Conservation (phyloP, 2,329 filamentous ascomycete genomes). For the Basipetospora chlamydospora region DNA sequence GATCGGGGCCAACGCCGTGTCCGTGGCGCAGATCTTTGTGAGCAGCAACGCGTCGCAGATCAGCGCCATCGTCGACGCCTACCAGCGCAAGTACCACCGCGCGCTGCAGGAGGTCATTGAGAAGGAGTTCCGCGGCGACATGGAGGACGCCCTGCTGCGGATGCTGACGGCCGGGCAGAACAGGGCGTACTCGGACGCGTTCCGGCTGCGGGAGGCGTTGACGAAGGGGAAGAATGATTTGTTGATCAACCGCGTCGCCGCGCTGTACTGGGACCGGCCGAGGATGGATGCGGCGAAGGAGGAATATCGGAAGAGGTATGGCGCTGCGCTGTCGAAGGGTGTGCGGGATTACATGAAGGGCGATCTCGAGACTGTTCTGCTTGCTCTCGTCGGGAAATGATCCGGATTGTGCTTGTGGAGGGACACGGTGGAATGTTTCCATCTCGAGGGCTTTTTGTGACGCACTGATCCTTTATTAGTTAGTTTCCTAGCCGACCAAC, state of each 20-base stretch:
- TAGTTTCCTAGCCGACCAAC: too few relatives aligned
- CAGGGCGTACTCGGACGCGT: constrained; percentile 13
- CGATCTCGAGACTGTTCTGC: constrained; percentile 15
- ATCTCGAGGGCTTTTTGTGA: too few relatives aligned
- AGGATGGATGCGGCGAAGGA: constrained; percentile 14
- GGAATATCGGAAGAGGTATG: constrained; percentile 10
- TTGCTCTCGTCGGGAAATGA: constrained; percentile 17
- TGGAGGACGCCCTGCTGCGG: constrained; percentile 18
- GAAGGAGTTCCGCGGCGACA: constrained; percentile 20
- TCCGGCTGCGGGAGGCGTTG: constrained; percentile 13
- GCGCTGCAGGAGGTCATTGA: constrained; percentile 18
- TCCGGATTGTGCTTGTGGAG: too few relatives aligned
- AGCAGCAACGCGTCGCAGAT: constrained; percentile 18
- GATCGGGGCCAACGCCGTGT: constrained; percentile 15
- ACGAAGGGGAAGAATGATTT: constrained; percentile 16
- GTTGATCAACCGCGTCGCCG: constrained; percentile 18
- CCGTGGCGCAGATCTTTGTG: constrained; percentile 18
- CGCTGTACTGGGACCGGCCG: constrained; percentile 17
- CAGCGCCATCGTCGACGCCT: constrained; percentile 14
- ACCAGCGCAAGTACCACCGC: constrained; percentile 18
- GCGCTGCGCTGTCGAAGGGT: constrained; percentile 10
- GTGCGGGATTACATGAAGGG: constrained; percentile 15
- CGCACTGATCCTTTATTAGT: too few relatives aligned
- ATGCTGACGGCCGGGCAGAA: constrained; percentile 15
- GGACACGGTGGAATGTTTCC: too few relatives aligned